Percentiles rank a stretch among this genome's conserved stretches.
phyloP scores from a whole-genome alignment of 1,139 yeast species.

The Saccharomyces hybrid region DNA sequence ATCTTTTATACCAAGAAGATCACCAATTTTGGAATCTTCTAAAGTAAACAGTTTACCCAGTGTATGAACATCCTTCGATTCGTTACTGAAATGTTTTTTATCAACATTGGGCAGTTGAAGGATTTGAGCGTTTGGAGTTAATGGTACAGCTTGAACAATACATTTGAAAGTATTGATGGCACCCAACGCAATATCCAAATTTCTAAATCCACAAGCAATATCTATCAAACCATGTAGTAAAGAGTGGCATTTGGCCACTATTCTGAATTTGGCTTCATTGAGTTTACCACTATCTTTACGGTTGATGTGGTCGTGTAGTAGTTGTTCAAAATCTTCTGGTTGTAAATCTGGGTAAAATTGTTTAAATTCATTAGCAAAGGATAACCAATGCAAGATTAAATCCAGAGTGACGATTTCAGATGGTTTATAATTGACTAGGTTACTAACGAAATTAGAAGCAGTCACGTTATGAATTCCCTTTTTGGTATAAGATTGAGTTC shows the following conservation, averaged over 20 bases:
- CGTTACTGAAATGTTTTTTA: slow-evolving; percentile 29
- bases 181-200: slow-evolving; percentile 52
- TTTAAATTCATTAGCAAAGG: slow-evolving; percentile 57
- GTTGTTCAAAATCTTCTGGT: slow-evolving; percentile 41
- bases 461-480: slow-evolving; percentile 78
- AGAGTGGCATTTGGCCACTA: slow-evolving; percentile 58
- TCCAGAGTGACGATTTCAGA: slow-evolving; percentile 58
- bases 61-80: slow-evolving; percentile 43
- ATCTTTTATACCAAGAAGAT: slow-evolving; percentile 51
- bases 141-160: slow-evolving; percentile 70
- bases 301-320: slow-evolving; percentile 51
- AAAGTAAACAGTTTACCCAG: slow-evolving; percentile 61
- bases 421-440: slow-evolving; percentile 66
- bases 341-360: slow-evolving; percentile 40
- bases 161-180: slow-evolving; percentile 65
- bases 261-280: slow-evolving; percentile 40
- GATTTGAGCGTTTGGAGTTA: slow-evolving; percentile 51
- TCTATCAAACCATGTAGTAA: slow-evolving; percentile 70
- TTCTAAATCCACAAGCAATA: slow-evolving; percentile 73
- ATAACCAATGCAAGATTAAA: slow-evolving; percentile 52
- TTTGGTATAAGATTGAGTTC: slow-evolving; percentile 72
- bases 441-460: slow-evolving; percentile 63
- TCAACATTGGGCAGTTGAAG: slow-evolving; percentile 77
- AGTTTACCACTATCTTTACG: slow-evolving; percentile 42
- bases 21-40: slow-evolving; percentile 47